Conservation (phyloP, 192 early-diverging fungal genomes). For the Mortierella hygrophila region DNA sequence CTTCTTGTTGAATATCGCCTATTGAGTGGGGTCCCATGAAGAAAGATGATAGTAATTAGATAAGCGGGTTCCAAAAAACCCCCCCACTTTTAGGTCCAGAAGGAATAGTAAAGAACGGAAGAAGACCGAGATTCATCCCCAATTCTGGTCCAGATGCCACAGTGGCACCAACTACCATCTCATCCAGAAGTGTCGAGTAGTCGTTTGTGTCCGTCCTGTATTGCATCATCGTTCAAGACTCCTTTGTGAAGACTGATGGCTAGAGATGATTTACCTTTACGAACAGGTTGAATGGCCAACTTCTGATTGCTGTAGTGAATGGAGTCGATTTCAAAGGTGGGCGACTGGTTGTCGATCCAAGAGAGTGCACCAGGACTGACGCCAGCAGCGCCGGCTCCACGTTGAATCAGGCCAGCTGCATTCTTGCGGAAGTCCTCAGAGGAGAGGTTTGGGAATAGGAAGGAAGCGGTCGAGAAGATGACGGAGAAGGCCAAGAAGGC, state of each 20-base stretch:
- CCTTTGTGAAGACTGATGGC: neutral
- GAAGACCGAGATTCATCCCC: neutral
- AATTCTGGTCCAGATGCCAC: neutral
- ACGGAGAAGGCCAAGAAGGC: constrained; percentile 43
- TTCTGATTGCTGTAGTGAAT: constrained; percentile 46
- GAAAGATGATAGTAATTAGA: constrained; percentile 3
- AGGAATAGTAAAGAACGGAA: neutral
- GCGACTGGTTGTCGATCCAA: constrained; percentile 41
- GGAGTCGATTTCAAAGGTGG: constrained; percentile 44
- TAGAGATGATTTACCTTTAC: constrained; percentile 10
- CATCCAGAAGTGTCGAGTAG: neutral
- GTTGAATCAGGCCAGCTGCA: constrained; percentile 57
- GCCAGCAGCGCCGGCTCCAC: constrained; percentile 42
- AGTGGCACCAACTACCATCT: neutral
- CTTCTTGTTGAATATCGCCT: neutral
- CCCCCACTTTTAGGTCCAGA: too few relatives aligned
- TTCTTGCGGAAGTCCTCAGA: constrained; percentile 56
- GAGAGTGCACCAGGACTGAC: constrained; percentile 21
- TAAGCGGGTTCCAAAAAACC: neutral
- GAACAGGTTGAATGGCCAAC: constrained; percentile 26
- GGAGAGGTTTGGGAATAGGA: constrained; percentile 33
- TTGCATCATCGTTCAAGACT: neutral
- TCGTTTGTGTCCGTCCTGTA: neutral
- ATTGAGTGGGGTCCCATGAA: neutral
- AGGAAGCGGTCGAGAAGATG: constrained; percentile 32